Evolutionary conservation across 768 basidiomycete species (phyloP).

Genomic region (Serendipita vermifera): DNA sequence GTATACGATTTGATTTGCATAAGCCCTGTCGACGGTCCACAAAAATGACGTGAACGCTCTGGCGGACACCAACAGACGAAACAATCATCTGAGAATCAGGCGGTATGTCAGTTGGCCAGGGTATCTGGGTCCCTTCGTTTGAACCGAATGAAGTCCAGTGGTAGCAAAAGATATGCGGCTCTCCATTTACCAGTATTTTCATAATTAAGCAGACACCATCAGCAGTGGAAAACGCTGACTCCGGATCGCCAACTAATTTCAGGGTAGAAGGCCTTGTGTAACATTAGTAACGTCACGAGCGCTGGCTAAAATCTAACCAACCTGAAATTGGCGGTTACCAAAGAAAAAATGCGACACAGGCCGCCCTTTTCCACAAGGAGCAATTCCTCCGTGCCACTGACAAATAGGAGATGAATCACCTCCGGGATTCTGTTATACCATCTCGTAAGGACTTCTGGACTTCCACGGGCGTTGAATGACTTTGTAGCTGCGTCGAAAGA

Average conservation of each 20-base stretch:
- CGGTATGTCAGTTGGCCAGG: not conserved
- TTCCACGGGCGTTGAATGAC: constrained; percentile 29
- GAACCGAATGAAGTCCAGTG: constrained; percentile 50
- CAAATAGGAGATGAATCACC: constrained; percentile 32
- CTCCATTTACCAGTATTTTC: constrained; percentile 17
- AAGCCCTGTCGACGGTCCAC: constrained; percentile 25
- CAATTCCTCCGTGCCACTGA: constrained; percentile 40
- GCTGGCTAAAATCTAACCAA: constrained; percentile 16
- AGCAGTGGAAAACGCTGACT: constrained; percentile 33
- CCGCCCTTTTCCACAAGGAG: constrained; percentile 34
- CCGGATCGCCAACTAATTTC: constrained; percentile 26
- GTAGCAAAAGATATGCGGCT: constrained; percentile 27
- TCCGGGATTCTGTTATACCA: constrained; percentile 30
- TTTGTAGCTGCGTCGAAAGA: constrained; percentile 34
- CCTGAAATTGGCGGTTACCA: constrained; percentile 43
- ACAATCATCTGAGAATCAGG: constrained; percentile 20
- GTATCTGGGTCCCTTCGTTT: constrained; percentile 29
- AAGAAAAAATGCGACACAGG: constrained; percentile 39
- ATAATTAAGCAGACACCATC: constrained; percentile 42
- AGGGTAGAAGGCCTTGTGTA: constrained; percentile 33
- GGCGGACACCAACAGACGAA: constrained; percentile 35
- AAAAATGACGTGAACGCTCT: constrained; percentile 31
- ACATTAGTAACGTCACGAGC: no score
- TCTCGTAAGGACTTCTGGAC: constrained; percentile 29
- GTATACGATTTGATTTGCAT: constrained; percentile 33